Evolutionary conservation across 2,329 filamentous ascomycete genomes (phyloP).

Genomic region (Cercospora beticola): DNA sequence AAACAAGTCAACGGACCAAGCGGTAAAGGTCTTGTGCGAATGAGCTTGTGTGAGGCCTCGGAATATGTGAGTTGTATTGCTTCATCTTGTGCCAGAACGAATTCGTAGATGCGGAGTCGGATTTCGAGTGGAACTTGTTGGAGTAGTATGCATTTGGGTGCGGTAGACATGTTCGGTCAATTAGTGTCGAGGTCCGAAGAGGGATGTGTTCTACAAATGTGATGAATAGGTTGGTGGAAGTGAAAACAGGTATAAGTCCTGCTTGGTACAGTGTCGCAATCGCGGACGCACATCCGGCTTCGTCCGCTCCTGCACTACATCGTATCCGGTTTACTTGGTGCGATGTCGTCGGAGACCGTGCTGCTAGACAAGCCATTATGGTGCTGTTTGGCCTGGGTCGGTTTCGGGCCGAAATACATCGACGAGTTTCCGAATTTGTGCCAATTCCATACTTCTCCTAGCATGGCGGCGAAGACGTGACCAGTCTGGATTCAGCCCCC

Average conservation of each 20-base stretch:
- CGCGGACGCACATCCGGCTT: neutral
- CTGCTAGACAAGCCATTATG: neutral
- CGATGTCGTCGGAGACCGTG: neutral
- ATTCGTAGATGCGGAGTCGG: conserved; percentile 4
- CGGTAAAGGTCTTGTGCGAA: neutral
- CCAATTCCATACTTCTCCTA: neutral
- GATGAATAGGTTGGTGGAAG: neutral
- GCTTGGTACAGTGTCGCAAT: neutral
- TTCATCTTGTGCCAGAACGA: neutral
- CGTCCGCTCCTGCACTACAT: neutral
- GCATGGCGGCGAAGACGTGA: neutral
- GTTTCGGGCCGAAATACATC: conserved; percentile 7
- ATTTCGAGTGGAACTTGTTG: neutral
- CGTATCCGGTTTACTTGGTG: neutral
- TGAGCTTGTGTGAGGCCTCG: neutral
- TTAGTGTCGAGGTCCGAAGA: neutral
- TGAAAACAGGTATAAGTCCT: neutral
- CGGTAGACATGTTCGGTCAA: neutral
- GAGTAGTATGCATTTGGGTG: neutral
- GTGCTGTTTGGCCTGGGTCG: neutral
- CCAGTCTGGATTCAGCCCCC: neutral
- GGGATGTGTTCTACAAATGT: neutral
- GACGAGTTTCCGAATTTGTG: neutral
- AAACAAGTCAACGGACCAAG: neutral
- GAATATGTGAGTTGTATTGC: neutral